A percentile compares a stretch with the other conserved stretches of the same genome.
Conservation (phyloP, 2,329 filamentous ascomycete species). For the Fusarium avenaceum region DNA sequence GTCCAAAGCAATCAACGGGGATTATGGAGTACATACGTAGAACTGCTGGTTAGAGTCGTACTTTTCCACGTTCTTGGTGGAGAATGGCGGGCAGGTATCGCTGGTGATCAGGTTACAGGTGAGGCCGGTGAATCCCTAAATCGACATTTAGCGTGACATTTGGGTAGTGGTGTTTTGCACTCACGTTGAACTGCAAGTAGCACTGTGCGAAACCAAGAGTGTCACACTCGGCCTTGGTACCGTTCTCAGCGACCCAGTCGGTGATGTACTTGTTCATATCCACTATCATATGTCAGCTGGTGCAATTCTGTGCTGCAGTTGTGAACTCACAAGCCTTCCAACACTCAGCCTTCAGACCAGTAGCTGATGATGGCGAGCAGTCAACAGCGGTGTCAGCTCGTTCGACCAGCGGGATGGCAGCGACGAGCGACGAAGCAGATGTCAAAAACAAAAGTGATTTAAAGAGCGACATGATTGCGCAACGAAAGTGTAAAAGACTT, state of each 20-base stretch:
- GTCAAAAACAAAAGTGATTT: slow-evolving; percentile 11
- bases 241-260: slow-evolving; percentile 25
- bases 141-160: rapidly evolving
- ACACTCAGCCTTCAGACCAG: slow-evolving; percentile 24
- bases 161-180: rapidly evolving
- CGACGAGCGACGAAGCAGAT: slow-evolving; percentile 11
- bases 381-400: slow-evolving; percentile 13
- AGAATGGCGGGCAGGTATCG: slow-evolving; percentile 28
- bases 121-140: slow-evolving; percentile 15
- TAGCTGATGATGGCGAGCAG: slow-evolving; percentile 15
- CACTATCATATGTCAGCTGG: slow-evolving; percentile 4
- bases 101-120: slow-evolving; percentile 29
- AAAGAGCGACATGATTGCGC: slow-evolving; percentile 19
- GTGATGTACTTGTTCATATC: slow-evolving; percentile 34
- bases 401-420: slow-evolving; percentile 16
- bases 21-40: slow-evolving; percentile 10
- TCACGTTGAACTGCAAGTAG: slow-evolving; percentile 23
- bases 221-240: slow-evolving; percentile 13
- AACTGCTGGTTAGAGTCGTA: slow-evolving; percentile 31
- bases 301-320: rapidly evolving
- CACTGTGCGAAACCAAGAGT: slow-evolving; percentile 29
- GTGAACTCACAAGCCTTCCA: slow-evolving; percentile 23
- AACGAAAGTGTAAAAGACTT: neutral
- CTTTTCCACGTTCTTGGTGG: slow-evolving; percentile 16
- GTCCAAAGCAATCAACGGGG: rapidly evolving